Evolutionary conservation across 768 basidiomycete genomes (phyloP).

Genomic region (Lactarius akahatsu): DNA sequence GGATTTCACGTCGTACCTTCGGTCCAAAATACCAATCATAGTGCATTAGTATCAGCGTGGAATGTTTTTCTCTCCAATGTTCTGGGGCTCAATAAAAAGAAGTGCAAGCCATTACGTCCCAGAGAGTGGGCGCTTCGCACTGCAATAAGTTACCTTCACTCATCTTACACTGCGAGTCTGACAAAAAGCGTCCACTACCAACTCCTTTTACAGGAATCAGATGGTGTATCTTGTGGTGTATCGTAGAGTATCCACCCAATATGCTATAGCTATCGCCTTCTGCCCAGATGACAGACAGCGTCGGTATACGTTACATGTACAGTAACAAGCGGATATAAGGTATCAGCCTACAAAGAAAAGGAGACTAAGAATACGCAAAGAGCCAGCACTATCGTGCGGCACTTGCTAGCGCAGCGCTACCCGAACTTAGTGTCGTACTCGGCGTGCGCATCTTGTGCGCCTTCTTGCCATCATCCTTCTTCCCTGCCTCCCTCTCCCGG

Average conservation of each 20-base stretch:
- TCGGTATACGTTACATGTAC: conserved; percentile 3
- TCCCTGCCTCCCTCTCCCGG: conserved; percentile 10
- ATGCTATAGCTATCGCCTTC: background rate
- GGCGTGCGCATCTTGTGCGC: conserved; percentile 3
- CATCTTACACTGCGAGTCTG: background rate
- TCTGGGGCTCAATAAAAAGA: no score
- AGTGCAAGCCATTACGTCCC: no score
- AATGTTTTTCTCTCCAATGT: no score
- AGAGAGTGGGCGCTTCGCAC: no score
- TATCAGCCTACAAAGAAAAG: background rate
- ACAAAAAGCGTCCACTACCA: background rate
- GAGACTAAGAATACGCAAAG: background rate
- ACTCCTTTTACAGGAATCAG: background rate
- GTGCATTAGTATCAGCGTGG: no score
- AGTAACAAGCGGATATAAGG: conserved; percentile 1
- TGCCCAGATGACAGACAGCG: background rate
- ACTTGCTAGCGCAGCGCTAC: background rate
- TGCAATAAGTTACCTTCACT: no score
- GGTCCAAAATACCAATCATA: no score
- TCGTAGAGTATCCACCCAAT: background rate
- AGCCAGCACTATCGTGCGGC: background rate
- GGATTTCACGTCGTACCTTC: no score
- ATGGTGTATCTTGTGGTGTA: background rate
- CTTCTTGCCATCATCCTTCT: conserved; percentile 18
- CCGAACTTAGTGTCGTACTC: background rate